Evolutionary conservation across 495 filamentous ascomycete species (phyloP), one percentile per base, ranked within the genome.

Genomic region (Thermochaetoides thermophila): DNA sequence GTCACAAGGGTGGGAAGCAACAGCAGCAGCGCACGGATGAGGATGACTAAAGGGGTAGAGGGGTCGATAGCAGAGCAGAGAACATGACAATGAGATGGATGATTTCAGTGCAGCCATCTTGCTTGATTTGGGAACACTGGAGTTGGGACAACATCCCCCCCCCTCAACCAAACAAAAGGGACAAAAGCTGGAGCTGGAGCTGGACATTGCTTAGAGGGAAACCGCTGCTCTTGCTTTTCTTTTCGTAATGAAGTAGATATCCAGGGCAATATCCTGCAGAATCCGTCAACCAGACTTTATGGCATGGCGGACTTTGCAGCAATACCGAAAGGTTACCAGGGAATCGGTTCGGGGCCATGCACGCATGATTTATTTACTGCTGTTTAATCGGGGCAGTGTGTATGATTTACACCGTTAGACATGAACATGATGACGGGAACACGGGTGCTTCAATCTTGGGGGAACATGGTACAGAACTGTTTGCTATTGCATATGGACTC

Each of bases 11-110:
- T 30, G 35, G 29, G 40, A 45, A 48, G 45, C 58, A 61, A 27
- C 37, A 26, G 38, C 58, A 61, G 31, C 37, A 26, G 38, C 54
- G 63, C 42, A 65, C 50, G 1, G 63, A 66, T 31, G 57, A 66
- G 34, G 63, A 64, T 24, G 61, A 65, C 39, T 65, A 49, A 53
- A 55, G 22, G 42, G 38, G 16, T 9, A 19, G 1, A 25, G 7
- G 25, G n/a, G 33, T 17, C 30, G n/a, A n/a, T n/a, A n/a, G n/a
- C n/a, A n/a, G n/a, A n/a, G n/a, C n/a, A n/a, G n/a, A n/a, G n/a
- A n/a, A n/a, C n/a, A n/a, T n/a, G n/a, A n/a, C n/a, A n/a, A 37
- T 31, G 32, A 32, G 26, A 6, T 31, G 32, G 22, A 32, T 19
- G 23, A 28, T 39, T 32, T 18, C 32, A 17, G 37, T n/a, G n/a